Percentiles rank a stretch among this genome's conserved stretches.
These are phyloP conservation scores for Lumnitzera littorea DNA, from an alignment of 345 rosid genomes.

Conservation along the genomic window DNA sequence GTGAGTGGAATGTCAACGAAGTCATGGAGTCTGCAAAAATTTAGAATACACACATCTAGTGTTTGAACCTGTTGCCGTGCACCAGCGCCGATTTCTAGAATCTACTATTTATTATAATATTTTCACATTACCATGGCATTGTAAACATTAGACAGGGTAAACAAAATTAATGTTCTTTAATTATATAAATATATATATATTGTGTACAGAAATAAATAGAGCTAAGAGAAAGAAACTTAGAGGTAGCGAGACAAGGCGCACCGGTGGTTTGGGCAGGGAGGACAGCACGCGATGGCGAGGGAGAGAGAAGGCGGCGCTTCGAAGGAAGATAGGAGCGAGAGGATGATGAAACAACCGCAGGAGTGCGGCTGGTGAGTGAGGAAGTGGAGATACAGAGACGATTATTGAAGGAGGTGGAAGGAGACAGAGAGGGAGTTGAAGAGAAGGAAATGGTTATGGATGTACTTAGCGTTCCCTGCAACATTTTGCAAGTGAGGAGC, in stretches of 20 bases:
- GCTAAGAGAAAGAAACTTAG: neutral
- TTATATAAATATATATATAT: too few relatives aligned
- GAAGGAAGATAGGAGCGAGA: neutral
- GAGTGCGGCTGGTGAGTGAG: neutral
- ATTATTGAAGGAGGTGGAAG: neutral
- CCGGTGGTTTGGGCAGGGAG: constrained; percentile 6
- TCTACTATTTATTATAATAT: too few relatives aligned
- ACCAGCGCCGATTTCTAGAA: too few relatives aligned
- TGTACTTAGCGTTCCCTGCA: neutral
- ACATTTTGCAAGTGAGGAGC: neutral
- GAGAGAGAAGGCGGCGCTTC: neutral
- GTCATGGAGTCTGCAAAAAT: too few relatives aligned
- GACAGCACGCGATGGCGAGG: neutral
- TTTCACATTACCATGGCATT: too few relatives aligned
- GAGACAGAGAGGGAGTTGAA: neutral
- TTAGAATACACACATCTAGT: too few relatives aligned
- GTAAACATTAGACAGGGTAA: too few relatives aligned
- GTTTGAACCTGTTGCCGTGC: too few relatives aligned
- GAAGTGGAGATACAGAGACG: neutral
- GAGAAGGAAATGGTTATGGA: neutral
- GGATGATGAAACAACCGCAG: constrained; percentile 2
- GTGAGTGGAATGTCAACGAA: too few relatives aligned
- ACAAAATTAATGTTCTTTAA: too few relatives aligned
- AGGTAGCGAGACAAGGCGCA: neutral
- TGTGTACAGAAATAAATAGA: too few relatives aligned